Base-by-base conservation (phyloP, 73 alveolate genomes). In the Stentor roeselii region DNA sequence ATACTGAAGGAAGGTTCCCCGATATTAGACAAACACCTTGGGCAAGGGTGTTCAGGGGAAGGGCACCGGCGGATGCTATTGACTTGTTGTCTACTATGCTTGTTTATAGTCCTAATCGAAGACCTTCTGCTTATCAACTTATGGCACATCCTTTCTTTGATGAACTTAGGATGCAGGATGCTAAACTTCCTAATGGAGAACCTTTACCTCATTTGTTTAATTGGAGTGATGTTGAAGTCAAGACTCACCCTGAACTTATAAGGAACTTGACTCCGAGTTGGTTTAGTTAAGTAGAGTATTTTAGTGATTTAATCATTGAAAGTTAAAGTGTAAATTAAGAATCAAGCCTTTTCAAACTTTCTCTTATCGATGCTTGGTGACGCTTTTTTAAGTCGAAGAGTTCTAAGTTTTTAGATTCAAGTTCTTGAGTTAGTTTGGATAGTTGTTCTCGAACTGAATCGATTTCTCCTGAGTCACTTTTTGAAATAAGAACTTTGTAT, bases 1-100 rank as follows among this genome's bases (percentile, higher is more conserved):
- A 94, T 85, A 90, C 91, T 4, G 96, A 93, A 83, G 92, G 90
- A 78, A 90, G 92, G 82, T 94, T 95, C 93, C 99, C 99, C 6
- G 84, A 90, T 78, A 92, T 95, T 88, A 92, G 92, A 85, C 96
- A 97, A 1, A 90, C 82, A 77, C 96, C 97, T 21, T 95, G 98
- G 98, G 91, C 91, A 78, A 94, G 93, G 90, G 95, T 95, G 14
- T 88, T 88, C 83, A 58, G 86, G 40, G 40, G 85, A 36, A 83
- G 87, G 32, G 76, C 93, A 35, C 83, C 91, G 31, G 94, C 92
- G 14, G 89, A 90, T 78, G 91, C 92, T 39, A 88, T 92, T 60
- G 95, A 92, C 75, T 85, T 87, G 61, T 83, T 92, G 36, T 60
- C 93, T 34, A 87, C 80, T 59, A 61, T 92, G 75, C 93, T 93